Percentiles rank a stretch among this genome's conserved stretches.
These are phyloP conservation scores for Trichoderma reesei DNA, from an alignment of 495 filamentous ascomycete genomes.

Conservation along the genomic window DNA sequence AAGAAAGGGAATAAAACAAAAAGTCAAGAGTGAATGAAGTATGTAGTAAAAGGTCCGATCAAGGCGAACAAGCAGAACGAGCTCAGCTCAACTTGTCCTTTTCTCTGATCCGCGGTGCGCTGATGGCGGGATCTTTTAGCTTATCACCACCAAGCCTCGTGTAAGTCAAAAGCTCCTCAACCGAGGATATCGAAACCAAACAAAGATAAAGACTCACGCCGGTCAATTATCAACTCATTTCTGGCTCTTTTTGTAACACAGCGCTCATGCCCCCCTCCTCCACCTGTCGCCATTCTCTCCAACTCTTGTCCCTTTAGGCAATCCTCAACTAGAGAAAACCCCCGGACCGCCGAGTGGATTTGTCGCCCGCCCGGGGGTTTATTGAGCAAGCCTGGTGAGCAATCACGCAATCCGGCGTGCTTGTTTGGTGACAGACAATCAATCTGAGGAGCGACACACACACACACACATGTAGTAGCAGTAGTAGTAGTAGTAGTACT, in stretches of 20 bases:
- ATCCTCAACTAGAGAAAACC: too few species aligned
- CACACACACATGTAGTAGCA: too few species aligned
- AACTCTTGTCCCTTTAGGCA: too few species aligned
- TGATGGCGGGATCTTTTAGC: not conserved
- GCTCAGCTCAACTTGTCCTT: not conserved
- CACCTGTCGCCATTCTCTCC: too few species aligned
- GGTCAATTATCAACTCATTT: too few species aligned
- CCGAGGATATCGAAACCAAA: not conserved
- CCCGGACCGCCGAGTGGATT: too few species aligned
- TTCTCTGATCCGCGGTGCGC: not conserved
- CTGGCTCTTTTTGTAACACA: too few species aligned
- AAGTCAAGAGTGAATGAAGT: not conserved
- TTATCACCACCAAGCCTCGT: not conserved
- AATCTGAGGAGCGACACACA: too few species aligned
- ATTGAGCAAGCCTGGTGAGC: not conserved
- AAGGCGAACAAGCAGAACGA: not conserved
- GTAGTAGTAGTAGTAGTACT: too few species aligned
- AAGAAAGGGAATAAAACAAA: too few species aligned
- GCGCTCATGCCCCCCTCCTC: too few species aligned
- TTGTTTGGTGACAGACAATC: not conserved
- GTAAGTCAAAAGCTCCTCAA: not conserved
- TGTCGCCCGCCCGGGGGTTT: too few species aligned
- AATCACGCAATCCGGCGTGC: slow-evolving; percentile 1
- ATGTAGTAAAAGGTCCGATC: not conserved
- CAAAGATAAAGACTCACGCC: not conserved